These are phyloP conservation scores for Vitis riparia DNA, from an alignment of 164 flowering plant genomes.

Conservation along the genomic window DNA sequence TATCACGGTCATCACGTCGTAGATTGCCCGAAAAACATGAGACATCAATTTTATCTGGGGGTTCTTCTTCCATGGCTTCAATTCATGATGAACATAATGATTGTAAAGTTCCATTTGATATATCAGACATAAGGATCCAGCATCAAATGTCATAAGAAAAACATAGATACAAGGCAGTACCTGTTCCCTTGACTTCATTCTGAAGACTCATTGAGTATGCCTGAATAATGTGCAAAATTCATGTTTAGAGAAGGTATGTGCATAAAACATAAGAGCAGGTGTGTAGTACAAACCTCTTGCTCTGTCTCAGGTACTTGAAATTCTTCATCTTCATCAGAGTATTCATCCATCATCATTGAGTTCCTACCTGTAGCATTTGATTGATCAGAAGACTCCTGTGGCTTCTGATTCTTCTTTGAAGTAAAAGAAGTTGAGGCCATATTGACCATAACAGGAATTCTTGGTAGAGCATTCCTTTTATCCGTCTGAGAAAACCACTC, in stretches of 20 bases:
- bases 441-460: constrained; percentile 94
- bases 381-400: constrained; percentile 56
- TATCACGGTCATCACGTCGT: constrained; percentile 72
- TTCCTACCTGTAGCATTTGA: constrained; percentile 57
- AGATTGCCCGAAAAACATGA: constrained; percentile 84
- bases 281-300: constrained; percentile 59
- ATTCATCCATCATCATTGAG: constrained; percentile 79
- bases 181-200: constrained; percentile 55
- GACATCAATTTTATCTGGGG: constrained; percentile 63
- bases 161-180: constrained; percentile 32
- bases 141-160: neutral
- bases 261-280: neutral
- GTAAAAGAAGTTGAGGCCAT: constrained; percentile 73
- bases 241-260: constrained; percentile 3
- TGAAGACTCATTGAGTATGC: constrained; percentile 35
- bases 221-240: constrained; percentile 15
- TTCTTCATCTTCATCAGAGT: constrained; percentile 96
- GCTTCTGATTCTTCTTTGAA: constrained; percentile 51
- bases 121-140: neutral
- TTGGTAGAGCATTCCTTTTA: constrained; percentile 68
- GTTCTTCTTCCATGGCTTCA: constrained; percentile 70
- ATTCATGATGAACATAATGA: constrained; percentile 10
- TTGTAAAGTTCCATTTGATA: neutral
- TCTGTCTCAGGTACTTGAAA: constrained; percentile 68
- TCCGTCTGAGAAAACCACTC: constrained; percentile 97